Evolutionary conservation across 129 eudicot species (phyloP).

Genomic region (Escallonia rubra): DNA sequence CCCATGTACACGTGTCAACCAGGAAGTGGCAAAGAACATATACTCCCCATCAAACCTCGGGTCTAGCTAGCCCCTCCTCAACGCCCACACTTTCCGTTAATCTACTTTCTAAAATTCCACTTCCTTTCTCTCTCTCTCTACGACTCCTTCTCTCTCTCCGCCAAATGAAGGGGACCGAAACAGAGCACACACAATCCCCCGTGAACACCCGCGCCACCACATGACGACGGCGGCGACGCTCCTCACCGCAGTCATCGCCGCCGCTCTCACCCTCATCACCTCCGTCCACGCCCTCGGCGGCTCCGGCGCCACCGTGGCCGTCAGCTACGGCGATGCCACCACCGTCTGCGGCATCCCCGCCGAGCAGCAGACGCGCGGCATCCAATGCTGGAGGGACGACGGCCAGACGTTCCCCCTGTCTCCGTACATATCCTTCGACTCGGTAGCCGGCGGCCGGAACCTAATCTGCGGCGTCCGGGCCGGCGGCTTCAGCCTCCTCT

Average conservation of each 20-base stretch:
- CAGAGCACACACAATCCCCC: constrained; percentile 26
- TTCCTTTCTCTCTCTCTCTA: no score
- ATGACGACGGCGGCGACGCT: constrained; percentile 43
- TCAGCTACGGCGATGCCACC: constrained; percentile 53
- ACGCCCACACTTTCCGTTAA: no score
- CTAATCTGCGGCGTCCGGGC: constrained; percentile 68
- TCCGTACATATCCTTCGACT: constrained; percentile 57
- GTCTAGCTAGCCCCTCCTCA: no score
- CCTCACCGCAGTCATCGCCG: constrained; percentile 28
- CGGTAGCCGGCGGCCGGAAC: constrained; percentile 76
- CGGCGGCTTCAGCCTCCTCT: constrained; percentile 62
- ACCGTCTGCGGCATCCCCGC: constrained; percentile 82
- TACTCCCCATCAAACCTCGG: no score
- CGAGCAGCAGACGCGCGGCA: constrained; percentile 36
- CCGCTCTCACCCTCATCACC: constrained; percentile 12
- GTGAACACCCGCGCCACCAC: constrained; percentile 14
- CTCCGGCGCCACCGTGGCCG: constrained; percentile 67
- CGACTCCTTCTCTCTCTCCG: background rate
- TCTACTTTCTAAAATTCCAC: no score
- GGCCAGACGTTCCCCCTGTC: constrained; percentile 13
- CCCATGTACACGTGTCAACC: no score
- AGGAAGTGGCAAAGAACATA: no score
- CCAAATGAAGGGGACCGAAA: constrained; percentile 23
- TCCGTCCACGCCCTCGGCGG: constrained; percentile 55
- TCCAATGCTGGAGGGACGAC: constrained; percentile 57